These are phyloP conservation scores for Triticum timopheevii DNA, from an alignment of 176 grass and related monocot species.

Conservation along the genomic window DNA sequence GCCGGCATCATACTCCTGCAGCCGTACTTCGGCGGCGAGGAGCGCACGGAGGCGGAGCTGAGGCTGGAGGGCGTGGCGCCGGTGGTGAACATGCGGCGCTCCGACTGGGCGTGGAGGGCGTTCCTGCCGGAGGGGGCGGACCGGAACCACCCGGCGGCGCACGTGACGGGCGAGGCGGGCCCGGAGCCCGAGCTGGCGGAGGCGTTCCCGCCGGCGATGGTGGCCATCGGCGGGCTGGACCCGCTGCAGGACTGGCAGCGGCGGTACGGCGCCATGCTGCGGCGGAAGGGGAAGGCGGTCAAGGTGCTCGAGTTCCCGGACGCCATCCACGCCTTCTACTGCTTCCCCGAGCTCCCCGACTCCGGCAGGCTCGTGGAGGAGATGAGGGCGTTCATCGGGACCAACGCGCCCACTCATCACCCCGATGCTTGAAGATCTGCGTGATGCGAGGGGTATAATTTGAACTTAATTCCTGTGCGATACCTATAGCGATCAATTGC, in stretches of 20 bases:
- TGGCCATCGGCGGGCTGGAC: conserved; percentile 29
- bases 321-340: conserved; percentile 5
- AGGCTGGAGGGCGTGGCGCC: conserved; percentile 42
- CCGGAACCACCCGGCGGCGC: conserved; percentile 50
- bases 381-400: not conserved
- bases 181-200: conserved; percentile 30
- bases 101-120: conserved; percentile 49
- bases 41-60: conserved; percentile 39
- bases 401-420: not conserved
- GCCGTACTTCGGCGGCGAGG: conserved; percentile 71
- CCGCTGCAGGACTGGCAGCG: conserved; percentile 46
- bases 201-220: conserved; percentile 40
- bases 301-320: not conserved
- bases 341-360: not conserved
- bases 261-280: conserved; percentile 24
- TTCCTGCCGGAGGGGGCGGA: conserved; percentile 48
- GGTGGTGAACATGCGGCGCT: conserved; percentile 35
- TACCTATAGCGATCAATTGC: too few species aligned
- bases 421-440: too few species aligned
- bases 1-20: conserved; percentile 44
- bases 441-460: too few species aligned
- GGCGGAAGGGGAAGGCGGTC: not conserved
- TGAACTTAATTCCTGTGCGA: too few species aligned
- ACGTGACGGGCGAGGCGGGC: conserved; percentile 29
- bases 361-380: not conserved